phyloP scores from a whole-genome alignment of 2,329 filamentous ascomycete genomes.

The Phyllachora maydis region DNA sequence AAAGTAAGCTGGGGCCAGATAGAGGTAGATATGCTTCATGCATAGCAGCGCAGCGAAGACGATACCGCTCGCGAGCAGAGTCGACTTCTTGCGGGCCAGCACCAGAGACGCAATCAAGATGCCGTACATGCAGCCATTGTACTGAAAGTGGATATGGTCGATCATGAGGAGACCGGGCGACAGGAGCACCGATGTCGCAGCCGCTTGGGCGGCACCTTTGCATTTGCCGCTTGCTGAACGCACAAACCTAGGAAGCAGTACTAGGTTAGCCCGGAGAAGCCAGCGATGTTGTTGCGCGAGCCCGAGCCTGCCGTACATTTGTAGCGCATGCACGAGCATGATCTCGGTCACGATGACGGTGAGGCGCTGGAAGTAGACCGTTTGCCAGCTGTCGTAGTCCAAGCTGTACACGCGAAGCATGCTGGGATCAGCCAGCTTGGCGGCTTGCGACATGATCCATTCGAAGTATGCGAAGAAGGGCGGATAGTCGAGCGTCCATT shows the following conservation, averaged over 20 bases:
- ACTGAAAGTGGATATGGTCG: conserved; percentile 97
- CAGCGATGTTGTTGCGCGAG: too few relatives aligned
- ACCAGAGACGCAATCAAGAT: conserved; percentile 74
- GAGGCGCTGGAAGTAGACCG: conserved; percentile 78
- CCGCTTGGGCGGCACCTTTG: conserved; percentile 65
- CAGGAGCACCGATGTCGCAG: conserved; percentile 71
- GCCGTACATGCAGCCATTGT: conserved; percentile 94
- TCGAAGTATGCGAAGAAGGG: conserved; percentile 97
- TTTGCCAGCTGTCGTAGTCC: conserved; percentile 79
- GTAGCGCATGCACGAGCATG: conserved; percentile 63
- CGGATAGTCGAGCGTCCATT: conserved; percentile 99
- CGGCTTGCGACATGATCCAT: conserved; percentile 71
- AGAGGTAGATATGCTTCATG: conserved; percentile 96
- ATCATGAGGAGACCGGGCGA: conserved; percentile 91
- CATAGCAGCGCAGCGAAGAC: conserved; percentile 73
- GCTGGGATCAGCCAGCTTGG: conserved; percentile 52
- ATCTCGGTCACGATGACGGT: conserved; percentile 77
- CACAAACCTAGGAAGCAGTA: conserved; percentile 53
- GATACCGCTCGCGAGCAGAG: conserved; percentile 58
- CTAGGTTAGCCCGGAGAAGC: too few relatives aligned
- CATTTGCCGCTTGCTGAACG: conserved; percentile 42
- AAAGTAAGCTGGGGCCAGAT: conserved; percentile 89
- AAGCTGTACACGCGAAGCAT: conserved; percentile 73
- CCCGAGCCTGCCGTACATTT: conserved; percentile 28
- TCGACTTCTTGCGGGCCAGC: conserved; percentile 54